Conservation (phyloP, 2,329 filamentous ascomycete genomes). For the Xylariales sp. region DNA sequence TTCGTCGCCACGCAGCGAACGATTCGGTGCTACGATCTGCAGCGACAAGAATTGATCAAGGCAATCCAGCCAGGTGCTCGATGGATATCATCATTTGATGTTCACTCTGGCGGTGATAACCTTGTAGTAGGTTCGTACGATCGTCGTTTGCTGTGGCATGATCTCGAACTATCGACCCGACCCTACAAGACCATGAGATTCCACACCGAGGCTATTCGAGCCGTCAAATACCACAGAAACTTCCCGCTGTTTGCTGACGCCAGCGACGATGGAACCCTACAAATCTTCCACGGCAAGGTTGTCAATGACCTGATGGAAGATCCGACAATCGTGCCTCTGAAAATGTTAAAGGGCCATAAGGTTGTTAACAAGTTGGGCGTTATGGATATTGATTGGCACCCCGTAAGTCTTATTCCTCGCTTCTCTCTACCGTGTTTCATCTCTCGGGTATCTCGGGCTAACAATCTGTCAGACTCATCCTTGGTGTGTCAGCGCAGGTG, state of each 20-base stretch:
- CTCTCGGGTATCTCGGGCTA: too few species aligned
- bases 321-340: constrained; percentile 91
- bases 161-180: constrained; percentile 82
- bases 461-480: too few species aligned
- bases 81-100: constrained; percentile 89
- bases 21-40: constrained; percentile 90
- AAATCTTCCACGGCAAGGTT: constrained; percentile 96
- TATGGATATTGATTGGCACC: constrained; percentile 94
- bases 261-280: constrained; percentile 88
- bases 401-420: too few species aligned
- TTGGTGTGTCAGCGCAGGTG: constrained; percentile 91
- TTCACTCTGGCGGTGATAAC: constrained; percentile 92
- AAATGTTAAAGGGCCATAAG: constrained; percentile 87
- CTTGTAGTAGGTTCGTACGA: constrained; percentile 94
- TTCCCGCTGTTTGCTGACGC: constrained; percentile 86
- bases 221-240: constrained; percentile 80
- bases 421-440: too few species aligned
- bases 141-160: constrained; percentile 90
- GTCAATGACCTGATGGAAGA: constrained; percentile 94
- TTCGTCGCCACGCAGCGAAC: constrained; percentile 94
- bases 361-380: constrained; percentile 84
- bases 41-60: constrained; percentile 87
- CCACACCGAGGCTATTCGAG: constrained; percentile 85
- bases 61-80: constrained; percentile 89
- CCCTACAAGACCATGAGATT: constrained; percentile 97